Base-by-base conservation (phyloP, 768 basidiomycete species). In the Clavulina sp. region DNA sequence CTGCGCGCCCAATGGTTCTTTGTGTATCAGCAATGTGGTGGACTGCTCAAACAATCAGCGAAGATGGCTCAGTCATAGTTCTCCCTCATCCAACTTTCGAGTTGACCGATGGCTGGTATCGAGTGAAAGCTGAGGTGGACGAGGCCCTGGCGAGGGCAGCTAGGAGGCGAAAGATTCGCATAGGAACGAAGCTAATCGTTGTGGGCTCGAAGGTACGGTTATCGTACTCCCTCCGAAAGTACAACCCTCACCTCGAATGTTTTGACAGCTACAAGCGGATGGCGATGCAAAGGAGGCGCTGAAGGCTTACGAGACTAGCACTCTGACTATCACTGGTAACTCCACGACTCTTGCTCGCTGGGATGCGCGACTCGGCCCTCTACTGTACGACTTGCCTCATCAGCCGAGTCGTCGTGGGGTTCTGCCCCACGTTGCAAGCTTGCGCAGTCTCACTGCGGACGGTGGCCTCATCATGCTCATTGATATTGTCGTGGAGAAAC, bases 91-190 rank as follows among this genome's bases (percentile, higher is more conserved):
- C 80, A 0, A 75, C 79, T 56, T 65, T 99, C 4, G 95, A 96
- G 64, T 67, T 97, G n/a, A 91, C 89, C 0, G 95, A 99, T 61
- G 95, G 95, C 13, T 99, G 95, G 95, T 99, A 99, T 60, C 69
- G 80, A 28, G 69, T 97, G 4, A 76, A 78, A 13, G 84, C 88
- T 0, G 71, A 72, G 43, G 70, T 86, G 9, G 95, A 97, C 63
- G 65, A 67, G 19, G 74, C 83, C 2, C 69, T 99, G 21, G 71
- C 71, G 2, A 73, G 81, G 41, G 92, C 86, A 1, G 65, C 84
- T 5, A 69, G 70, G 43, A 73, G 72, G 24, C 80, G 84, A 0
- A 69, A 73, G 43, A 73, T 99, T 43, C 67, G 70, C 36, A 67
- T 84, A 4, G 95, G 95, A 1, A 73, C 80, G 56, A 99, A 99